Evolutionary conservation across 1,284 basidiomycete species (phyloP).

Genomic region (Ceraceosorus guamensis): DNA sequence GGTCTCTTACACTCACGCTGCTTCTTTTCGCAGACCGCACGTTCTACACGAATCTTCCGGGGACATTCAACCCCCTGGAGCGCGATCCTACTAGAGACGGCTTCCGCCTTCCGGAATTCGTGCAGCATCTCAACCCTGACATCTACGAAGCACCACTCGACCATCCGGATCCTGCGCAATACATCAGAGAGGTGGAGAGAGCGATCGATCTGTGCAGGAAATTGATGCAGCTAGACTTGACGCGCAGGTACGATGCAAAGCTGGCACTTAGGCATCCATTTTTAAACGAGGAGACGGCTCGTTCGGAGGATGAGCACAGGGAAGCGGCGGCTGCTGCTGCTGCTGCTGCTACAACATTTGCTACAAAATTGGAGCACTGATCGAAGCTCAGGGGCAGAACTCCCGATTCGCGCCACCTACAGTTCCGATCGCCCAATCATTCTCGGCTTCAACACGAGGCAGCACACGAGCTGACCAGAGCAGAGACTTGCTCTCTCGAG

Average conservation of each 20-base stretch:
- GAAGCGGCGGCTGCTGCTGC: no score
- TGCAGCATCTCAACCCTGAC: constrained; percentile 34
- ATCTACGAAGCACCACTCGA: constrained; percentile 20
- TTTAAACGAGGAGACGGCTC: constrained; percentile 5
- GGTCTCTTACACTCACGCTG: background rate
- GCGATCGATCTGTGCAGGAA: constrained; percentile 37
- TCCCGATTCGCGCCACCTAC: no score
- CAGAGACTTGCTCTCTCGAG: no score
- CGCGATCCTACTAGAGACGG: constrained; percentile 23
- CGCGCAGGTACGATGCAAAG: constrained; percentile 33
- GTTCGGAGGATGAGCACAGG: no score
- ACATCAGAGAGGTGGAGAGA: constrained; percentile 28
- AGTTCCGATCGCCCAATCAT: no score
- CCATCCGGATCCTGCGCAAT: constrained; percentile 34
- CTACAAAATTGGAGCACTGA: no score
- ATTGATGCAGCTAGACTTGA: constrained; percentile 42
- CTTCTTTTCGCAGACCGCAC: constrained; percentile 21
- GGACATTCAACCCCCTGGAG: constrained; percentile 31
- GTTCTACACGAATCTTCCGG: background rate
- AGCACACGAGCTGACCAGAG: no score
- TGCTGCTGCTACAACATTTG: no score
- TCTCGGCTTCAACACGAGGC: no score
- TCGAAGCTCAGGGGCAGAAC: no score
- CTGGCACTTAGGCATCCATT: constrained; percentile 38
- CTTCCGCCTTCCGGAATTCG: constrained; percentile 33